Evolutionary conservation across 2,329 filamentous ascomycete species (phyloP).

Genomic region (Lasiodiplodia citricola): DNA sequence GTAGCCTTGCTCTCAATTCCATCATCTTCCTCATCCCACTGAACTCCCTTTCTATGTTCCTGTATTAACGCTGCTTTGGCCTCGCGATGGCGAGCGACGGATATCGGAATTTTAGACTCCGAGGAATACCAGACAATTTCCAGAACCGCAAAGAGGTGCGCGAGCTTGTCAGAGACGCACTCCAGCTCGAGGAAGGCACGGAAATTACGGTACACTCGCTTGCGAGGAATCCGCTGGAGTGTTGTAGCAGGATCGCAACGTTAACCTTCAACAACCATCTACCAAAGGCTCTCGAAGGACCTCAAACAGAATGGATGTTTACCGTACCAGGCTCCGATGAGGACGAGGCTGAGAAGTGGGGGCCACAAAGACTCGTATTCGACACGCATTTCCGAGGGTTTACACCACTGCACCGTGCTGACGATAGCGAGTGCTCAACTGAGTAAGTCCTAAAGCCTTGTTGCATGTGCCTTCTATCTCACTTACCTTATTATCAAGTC

Average conservation of each 20-base stretch:
- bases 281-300: no score
- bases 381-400: slow-evolving; percentile 26
- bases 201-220: background rate
- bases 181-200: background rate
- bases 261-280: background rate
- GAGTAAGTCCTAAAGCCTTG: background rate
- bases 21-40: background rate
- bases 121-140: background rate
- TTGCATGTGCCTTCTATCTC: no score
- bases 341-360: background rate
- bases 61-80: background rate
- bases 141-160: background rate
- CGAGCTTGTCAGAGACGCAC: background rate
- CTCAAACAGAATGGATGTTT: background rate
- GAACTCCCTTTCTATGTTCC: background rate
- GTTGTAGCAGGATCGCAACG: background rate
- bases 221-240: background rate
- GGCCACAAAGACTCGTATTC: slow-evolving; percentile 13
- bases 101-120: background rate
- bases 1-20: background rate
- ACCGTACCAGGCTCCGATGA: background rate
- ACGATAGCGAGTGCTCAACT: background rate
- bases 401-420: slow-evolving; percentile 10
- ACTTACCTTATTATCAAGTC: background rate
- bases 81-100: background rate